Evolutionary conservation across 352 stramenopile genomes (phyloP), one percentile per base, ranked within the genome.

Genomic region (Phytophthora foliorum): DNA sequence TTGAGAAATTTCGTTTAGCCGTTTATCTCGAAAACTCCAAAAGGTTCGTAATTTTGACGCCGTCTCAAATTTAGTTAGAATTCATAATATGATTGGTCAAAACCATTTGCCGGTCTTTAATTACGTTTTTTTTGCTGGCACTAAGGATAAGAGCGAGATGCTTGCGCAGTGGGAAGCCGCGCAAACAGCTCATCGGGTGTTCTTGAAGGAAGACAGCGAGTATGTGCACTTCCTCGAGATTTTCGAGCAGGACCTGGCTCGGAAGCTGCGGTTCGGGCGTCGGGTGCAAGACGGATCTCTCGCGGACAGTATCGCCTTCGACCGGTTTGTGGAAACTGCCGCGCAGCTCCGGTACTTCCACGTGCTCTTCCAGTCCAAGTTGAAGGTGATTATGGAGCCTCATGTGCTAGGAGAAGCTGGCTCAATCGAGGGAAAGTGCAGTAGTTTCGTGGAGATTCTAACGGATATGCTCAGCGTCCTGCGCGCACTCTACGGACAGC

Each of bases 151-250:
- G n/a, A n/a, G n/a, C n/a, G n/a, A n/a, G n/a, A n/a, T n/a, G n/a
- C n/a, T n/a, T n/a, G 56, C 53, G 24, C 53, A 70, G 39, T 77
- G 57, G 58, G 51, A 78, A 64, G 73, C 69, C 17, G 59, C 44
- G 16, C 54, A 74, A 45, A 59, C 62, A 22, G 48, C 38, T 4
- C 55, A 79, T 4, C 59, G 57, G 21, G 57, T 63, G 29, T 73
- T 77, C 49, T 61, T 82, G 48, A 67, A 77, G 16, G 67, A 77
- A 48, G 74, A 82, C 45, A 46, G 36, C 17, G 52, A 60, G 9
- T 82, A 67, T 34, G 53, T 65, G 24, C 51, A 44, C n/a, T 77
- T 79, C 34, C 41, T 82, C 13, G 52, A 60, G 14, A 60, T 25
- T 22, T 16, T 76, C n/a, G 63, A 77, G 16, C 45, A 46, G 9